Evolutionary conservation across 2,329 filamentous ascomycete genomes (phyloP), one percentile per base, ranked within the genome.

Genomic region (Didymella lethalis): DNA sequence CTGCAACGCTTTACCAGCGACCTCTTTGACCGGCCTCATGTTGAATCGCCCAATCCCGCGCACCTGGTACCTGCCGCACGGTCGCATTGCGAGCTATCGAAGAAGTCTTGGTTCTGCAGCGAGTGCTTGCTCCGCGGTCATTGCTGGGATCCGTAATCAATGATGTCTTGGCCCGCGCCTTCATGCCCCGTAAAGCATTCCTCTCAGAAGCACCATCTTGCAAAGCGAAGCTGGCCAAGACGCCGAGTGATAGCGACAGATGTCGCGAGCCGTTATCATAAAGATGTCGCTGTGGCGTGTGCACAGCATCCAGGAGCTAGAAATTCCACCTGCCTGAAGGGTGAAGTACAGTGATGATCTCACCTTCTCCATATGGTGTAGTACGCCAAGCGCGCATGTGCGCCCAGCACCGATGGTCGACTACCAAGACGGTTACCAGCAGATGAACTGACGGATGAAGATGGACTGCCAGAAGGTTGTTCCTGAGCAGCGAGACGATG

Each of bases 191-290:
- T 44, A 29, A 20, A 40, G 20, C 10, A 11, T n/a, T 57, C 38
- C 43, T 57, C 54, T 36, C 44, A 52, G 12, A 23, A 48, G 54
- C 54, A 53, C 25, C 36, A 48, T 31, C 11, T 49, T 45, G 36
- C 38, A 18, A 46, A 52, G 34, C 47, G 47, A 50, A 26, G 47
- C 36, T 26, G 36, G 57, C 57, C 57, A 60, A 60, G 57, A 34
- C 52, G 57, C 57, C 57, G 48, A 55, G 52, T 48, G 52, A 55
- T 60, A 52, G 57, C 52, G 48, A 52, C 57, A 60, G 48, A 60
- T 60, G 52, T 43, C 48, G 51, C 29, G 36, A 46, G 44, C n/a
- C 10, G 47, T 45, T 48, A 54, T 59, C 51, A 51, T 26, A 20
- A 48, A 48, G n/a, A 23, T 47, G 18, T 52, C 52, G 51, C 57